phyloP scores from a whole-genome alignment of 192 early-diverging fungal species.

The Podila verticillata region DNA sequence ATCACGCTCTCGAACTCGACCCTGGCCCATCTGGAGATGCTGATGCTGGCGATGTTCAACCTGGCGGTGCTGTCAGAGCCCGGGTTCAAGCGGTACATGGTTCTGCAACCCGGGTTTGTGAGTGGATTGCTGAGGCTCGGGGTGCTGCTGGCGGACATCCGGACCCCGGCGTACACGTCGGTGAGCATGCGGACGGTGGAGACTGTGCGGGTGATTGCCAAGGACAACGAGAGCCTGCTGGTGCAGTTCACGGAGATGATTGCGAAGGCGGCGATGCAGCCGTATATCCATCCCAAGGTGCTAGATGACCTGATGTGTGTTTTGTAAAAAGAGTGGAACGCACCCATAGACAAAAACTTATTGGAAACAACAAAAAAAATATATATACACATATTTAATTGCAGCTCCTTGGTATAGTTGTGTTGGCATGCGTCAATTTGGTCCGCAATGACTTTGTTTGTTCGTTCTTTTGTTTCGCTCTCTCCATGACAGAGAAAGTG shows the following conservation, averaged over 20 bases:
- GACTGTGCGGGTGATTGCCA: constrained; percentile 37
- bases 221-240: constrained; percentile 42
- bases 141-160: constrained; percentile 36
- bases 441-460: too few relatives aligned
- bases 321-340: constrained; percentile 1
- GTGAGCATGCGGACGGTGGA: constrained; percentile 48
- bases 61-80: constrained; percentile 47
- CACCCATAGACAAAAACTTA: background rate
- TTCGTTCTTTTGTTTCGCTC: too few relatives aligned
- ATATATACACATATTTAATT: background rate
- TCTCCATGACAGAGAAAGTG: too few relatives aligned
- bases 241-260: constrained; percentile 50
- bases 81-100: constrained; percentile 43
- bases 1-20: constrained; percentile 33
- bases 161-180: constrained; percentile 31
- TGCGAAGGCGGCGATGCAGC: constrained; percentile 47
- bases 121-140: constrained; percentile 35
- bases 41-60: constrained; percentile 65
- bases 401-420: too few relatives aligned
- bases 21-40: constrained; percentile 60
- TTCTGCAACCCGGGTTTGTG: constrained; percentile 41
- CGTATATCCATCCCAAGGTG: constrained; percentile 38
- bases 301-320: constrained; percentile 49
- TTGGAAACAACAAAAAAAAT: background rate
- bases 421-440: too few relatives aligned